phyloP scores from a whole-genome alignment of 2,329 filamentous ascomycete species.

The Hypoxylon sp. region DNA sequence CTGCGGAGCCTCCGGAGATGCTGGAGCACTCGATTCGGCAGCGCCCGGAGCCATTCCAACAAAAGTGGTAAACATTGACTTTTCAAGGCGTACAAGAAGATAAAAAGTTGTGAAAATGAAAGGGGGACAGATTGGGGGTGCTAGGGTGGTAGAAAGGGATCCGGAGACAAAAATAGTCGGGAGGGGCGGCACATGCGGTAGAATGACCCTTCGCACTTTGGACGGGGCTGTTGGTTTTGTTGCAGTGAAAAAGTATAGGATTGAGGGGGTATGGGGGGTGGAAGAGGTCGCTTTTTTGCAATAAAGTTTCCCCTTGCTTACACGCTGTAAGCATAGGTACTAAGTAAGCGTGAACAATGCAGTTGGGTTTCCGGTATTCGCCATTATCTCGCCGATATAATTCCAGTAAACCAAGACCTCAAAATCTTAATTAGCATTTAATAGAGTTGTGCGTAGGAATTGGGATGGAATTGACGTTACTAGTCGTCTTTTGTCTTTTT shows the following conservation, averaged over 20 bases:
- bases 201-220: neutral
- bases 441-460: neutral
- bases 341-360: neutral
- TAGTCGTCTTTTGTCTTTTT: neutral
- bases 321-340: conserved; percentile 2
- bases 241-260: neutral
- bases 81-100: conserved; percentile 2
- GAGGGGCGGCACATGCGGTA: conserved; percentile 4
- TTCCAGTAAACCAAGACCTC: neutral
- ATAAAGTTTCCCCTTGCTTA: conserved; percentile 1
- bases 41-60: conserved; percentile 22
- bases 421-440: neutral
- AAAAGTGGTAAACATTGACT: conserved; percentile 33
- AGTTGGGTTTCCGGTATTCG: neutral
- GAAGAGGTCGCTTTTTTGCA: neutral
- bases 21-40: conserved; percentile 20
- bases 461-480: neutral
- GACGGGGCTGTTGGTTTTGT: neutral
- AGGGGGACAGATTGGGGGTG: neutral
- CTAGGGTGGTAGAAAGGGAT: neutral
- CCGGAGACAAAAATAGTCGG: conserved; percentile 2
- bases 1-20: conserved; percentile 31
- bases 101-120: neutral
- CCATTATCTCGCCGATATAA: conserved; percentile 3
- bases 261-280: neutral